Evolutionary conservation across 2,329 filamentous ascomycete genomes (phyloP).

Genomic region (Lasiodiplodia sp.): DNA sequence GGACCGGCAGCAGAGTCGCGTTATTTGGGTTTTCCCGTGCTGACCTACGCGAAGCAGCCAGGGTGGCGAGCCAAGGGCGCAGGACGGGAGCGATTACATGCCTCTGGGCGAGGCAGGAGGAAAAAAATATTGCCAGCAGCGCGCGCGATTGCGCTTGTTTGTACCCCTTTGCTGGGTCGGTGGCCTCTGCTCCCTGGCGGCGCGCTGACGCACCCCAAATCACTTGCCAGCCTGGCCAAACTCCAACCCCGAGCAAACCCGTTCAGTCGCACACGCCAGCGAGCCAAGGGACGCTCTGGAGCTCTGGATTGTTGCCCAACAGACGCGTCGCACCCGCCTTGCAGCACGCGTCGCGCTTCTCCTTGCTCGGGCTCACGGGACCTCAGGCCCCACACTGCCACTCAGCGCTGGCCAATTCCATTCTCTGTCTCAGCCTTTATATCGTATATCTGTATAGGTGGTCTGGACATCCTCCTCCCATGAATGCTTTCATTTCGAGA

Average conservation of each 20-base stretch:
- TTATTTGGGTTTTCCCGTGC: slow-evolving; percentile 30
- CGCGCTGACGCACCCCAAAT: slow-evolving; percentile 1
- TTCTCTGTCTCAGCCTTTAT: slow-evolving; percentile 14
- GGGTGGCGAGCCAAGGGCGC: slow-evolving; percentile 26
- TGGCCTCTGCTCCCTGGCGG: slow-evolving; percentile 5
- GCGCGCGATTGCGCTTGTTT: background rate
- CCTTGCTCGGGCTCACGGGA: slow-evolving; percentile 27
- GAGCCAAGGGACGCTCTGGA: slow-evolving; percentile 12
- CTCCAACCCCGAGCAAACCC: background rate
- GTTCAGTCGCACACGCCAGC: background rate
- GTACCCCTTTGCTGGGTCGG: slow-evolving; percentile 10
- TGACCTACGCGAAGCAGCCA: slow-evolving; percentile 27
- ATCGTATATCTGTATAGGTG: background rate
- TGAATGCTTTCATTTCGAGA: background rate
- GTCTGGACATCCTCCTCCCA: background rate
- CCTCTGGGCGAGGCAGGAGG: slow-evolving; percentile 1
- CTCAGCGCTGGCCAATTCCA: slow-evolving; percentile 15
- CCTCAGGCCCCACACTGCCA: slow-evolving; percentile 16
- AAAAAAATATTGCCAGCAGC: slow-evolving; percentile 10
- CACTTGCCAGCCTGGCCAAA: background rate
- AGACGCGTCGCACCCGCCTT: slow-evolving; percentile 28
- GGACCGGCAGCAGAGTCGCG: slow-evolving; percentile 29
- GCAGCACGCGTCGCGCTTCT: slow-evolving; percentile 30
- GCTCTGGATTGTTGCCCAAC: slow-evolving; percentile 27
- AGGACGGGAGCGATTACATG: slow-evolving; percentile 8